phyloP scores from a whole-genome alignment of 2,329 filamentous ascomycete genomes.

The Drechslera avenae region DNA sequence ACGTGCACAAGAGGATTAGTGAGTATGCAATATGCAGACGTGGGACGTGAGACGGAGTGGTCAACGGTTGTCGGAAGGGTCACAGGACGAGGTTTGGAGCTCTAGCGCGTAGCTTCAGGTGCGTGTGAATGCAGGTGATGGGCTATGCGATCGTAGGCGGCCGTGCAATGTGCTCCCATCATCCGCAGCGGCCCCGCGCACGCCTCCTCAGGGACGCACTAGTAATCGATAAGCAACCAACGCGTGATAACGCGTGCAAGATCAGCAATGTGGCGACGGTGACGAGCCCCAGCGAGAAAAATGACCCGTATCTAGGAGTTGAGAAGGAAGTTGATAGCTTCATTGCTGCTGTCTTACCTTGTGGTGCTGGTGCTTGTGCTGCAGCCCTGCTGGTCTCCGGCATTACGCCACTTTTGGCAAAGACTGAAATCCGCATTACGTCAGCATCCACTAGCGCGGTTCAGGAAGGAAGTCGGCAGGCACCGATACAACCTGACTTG shows the following conservation, averaged over 20 bases:
- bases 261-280: background rate
- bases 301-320: background rate
- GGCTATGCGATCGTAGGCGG: conserved; percentile 28
- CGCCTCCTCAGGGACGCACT: conserved; percentile 17
- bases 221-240: conserved; percentile 30
- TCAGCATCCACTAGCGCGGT: conserved; percentile 26
- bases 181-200: conserved; percentile 19
- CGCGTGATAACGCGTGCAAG: conserved; percentile 20
- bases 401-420: conserved; percentile 8
- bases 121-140: conserved; percentile 34
- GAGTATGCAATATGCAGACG: conserved; percentile 1
- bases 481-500: conserved; percentile 18
- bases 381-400: background rate
- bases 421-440: conserved; percentile 15
- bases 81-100: conserved; percentile 13
- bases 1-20: conserved; percentile 8
- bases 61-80: background rate
- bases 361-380: background rate
- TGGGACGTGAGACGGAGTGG: background rate
- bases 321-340: background rate
- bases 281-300: background rate
- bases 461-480: conserved; percentile 29
- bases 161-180: conserved; percentile 15
- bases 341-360: background rate
- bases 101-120: conserved; percentile 24